phyloP scores from a whole-genome alignment of 2,329 filamentous ascomycete genomes.

The Fragosphaeria purpurea region DNA sequence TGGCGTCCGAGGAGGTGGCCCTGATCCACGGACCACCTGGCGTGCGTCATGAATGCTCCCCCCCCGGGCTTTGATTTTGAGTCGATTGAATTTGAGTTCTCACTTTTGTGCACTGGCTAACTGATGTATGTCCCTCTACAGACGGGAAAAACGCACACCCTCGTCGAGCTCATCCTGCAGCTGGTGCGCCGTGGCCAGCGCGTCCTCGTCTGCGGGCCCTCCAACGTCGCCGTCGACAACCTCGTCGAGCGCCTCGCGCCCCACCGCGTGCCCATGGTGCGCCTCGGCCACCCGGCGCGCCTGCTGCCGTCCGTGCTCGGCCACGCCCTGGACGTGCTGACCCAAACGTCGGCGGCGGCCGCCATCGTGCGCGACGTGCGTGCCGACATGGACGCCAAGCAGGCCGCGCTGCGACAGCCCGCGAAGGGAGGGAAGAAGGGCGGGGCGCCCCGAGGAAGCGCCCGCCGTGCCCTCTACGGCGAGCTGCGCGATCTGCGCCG shows the following conservation, averaged over 20 bases:
- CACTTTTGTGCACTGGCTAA: neutral
- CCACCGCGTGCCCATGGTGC: conserved; percentile 76
- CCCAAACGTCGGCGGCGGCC: conserved; percentile 80
- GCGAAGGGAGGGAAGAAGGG: conserved; percentile 24
- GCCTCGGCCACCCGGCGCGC: conserved; percentile 85
- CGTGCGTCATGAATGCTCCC: conserved; percentile 27
- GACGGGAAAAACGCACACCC: conserved; percentile 93
- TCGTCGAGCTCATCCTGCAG: conserved; percentile 93
- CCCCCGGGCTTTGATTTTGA: neutral
- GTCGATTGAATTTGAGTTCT: neutral
- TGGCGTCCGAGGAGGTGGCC: conserved; percentile 71
- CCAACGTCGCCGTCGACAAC: conserved; percentile 96
- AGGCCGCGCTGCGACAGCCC: conserved; percentile 65
- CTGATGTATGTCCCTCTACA: conserved; percentile 18
- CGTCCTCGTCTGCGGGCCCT: conserved; percentile 88
- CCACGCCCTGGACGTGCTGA: conserved; percentile 85
- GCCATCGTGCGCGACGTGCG: conserved; percentile 83
- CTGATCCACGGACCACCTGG: conserved; percentile 93
- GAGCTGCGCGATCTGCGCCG: conserved; percentile 79
- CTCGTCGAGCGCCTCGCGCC: conserved; percentile 86
- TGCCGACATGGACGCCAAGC: conserved; percentile 85
- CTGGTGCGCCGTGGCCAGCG: conserved; percentile 63
- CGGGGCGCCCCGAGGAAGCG: conserved; percentile 32
- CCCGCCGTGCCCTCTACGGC: conserved; percentile 66
- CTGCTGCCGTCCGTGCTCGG: conserved; percentile 78